phyloP scores from a whole-genome alignment of 306 rosid genomes.

The Medicago truncatula region DNA sequence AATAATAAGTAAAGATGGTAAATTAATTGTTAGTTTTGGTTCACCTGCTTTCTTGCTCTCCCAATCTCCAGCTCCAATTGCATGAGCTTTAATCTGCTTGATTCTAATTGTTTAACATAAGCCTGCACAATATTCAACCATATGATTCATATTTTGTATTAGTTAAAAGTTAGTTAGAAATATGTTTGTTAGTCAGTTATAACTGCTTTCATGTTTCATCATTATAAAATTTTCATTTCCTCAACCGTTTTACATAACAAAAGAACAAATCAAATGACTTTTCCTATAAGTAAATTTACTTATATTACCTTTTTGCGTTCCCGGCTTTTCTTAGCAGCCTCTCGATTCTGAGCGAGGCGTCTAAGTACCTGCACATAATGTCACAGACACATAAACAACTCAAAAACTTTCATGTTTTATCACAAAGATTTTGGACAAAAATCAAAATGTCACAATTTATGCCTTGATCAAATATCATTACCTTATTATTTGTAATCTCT shows the following conservation, averaged over 20 bases:
- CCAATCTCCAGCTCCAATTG: conserved; percentile 81
- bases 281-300: conserved; percentile 22
- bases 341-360: conserved; percentile 89
- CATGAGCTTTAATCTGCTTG: conserved; percentile 79
- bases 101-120: conserved; percentile 85
- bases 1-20: conserved; percentile 21
- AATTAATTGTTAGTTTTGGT: conserved; percentile 28
- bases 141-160: not conserved
- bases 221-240: not conserved
- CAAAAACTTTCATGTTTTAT: conserved; percentile 27
- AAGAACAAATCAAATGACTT: not conserved
- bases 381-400: conserved; percentile 29
- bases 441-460: conserved; percentile 7
- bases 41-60: conserved; percentile 76
- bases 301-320: conserved; percentile 71
- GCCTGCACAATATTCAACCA: conserved; percentile 51
- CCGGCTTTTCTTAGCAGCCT: conserved; percentile 88
- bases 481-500: conserved; percentile 70
- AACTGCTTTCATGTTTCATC: not conserved
- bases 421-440: conserved; percentile 9
- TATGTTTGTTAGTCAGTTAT: not conserved
- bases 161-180: not conserved
- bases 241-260: conserved; percentile 3
- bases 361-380: conserved; percentile 55
- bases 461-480: conserved; percentile 43